phyloP scores from a whole-genome alignment of 1,284 basidiomycete species.

The Ceratobasidium sp. region DNA sequence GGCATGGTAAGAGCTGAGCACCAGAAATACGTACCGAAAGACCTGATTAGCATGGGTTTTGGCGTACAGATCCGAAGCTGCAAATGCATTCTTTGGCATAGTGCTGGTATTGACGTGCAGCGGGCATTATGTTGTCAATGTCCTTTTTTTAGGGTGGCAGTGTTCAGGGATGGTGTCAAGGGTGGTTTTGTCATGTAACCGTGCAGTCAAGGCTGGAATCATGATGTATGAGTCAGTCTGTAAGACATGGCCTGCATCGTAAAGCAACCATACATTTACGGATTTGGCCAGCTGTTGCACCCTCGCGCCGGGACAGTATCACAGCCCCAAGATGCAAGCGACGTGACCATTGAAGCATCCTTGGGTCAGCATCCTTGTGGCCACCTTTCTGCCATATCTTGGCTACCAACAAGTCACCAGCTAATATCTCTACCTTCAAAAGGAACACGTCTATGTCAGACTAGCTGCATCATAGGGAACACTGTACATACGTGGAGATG shows the following conservation, averaged over 20 bases:
- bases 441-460: too few species aligned
- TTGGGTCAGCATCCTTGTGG: neutral
- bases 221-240: neutral
- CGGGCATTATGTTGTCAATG: neutral
- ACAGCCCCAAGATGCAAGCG: neutral
- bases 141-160: neutral
- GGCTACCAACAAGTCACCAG: neutral
- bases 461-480: too few species aligned
- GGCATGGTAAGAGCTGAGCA: too few species aligned
- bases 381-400: neutral
- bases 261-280: neutral
- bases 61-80: neutral
- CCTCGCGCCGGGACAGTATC: neutral
- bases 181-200: neutral
- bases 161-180: neutral
- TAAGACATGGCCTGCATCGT: neutral
- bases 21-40: too few species aligned
- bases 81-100: conserved; percentile 1
- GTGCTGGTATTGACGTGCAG: neutral
- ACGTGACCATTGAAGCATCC: neutral
- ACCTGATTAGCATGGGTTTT: too few species aligned
- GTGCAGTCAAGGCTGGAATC: neutral
- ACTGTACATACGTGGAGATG: neutral
- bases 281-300: neutral
- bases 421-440: neutral